Evolutionary conservation across 2,329 filamentous ascomycete genomes (phyloP).

Genomic region (Madurella mycetomatis): DNA sequence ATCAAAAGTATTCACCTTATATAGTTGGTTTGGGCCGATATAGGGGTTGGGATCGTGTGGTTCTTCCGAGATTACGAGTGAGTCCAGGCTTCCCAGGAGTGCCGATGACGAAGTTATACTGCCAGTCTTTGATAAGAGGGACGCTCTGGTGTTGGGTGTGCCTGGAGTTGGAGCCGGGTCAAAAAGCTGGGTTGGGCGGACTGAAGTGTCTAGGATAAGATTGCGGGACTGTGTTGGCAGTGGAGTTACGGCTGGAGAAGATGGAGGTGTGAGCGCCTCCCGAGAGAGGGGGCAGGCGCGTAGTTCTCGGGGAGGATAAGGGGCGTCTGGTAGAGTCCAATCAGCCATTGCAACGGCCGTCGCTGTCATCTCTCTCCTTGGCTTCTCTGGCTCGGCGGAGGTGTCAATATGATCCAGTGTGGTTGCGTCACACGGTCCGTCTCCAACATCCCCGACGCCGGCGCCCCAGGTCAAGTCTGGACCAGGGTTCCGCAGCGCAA

Average conservation of each 20-base stretch:
- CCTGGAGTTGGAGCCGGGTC: slow-evolving; percentile 5
- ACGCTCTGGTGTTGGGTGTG: slow-evolving; percentile 7
- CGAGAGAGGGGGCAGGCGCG: background rate
- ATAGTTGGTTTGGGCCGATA: background rate
- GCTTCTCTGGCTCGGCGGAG: too few relatives aligned
- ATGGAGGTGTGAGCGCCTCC: slow-evolving; percentile 5
- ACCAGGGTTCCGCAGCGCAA: background rate
- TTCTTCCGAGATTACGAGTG: slow-evolving; percentile 5
- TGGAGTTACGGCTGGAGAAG: slow-evolving; percentile 1
- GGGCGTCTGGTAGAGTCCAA: background rate
- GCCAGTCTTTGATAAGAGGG: slow-evolving; percentile 11
- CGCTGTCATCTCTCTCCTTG: too few relatives aligned
- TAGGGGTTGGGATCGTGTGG: background rate
- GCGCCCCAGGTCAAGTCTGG: too few relatives aligned
- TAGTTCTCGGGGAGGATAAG: background rate
- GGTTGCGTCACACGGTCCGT: too few relatives aligned
- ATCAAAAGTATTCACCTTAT: background rate
- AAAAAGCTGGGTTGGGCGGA: background rate
- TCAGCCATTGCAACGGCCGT: background rate
- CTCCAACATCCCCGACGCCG: too few relatives aligned
- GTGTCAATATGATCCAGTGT: too few relatives aligned
- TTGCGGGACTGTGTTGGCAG: background rate
- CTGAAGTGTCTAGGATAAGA: slow-evolving; percentile 1
- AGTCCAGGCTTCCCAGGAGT: slow-evolving; percentile 4
- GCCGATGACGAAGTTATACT: slow-evolving; percentile 5